phyloP scores from a whole-genome alignment of 2,329 filamentous ascomycete genomes.

The Diaporthe destruens region DNA sequence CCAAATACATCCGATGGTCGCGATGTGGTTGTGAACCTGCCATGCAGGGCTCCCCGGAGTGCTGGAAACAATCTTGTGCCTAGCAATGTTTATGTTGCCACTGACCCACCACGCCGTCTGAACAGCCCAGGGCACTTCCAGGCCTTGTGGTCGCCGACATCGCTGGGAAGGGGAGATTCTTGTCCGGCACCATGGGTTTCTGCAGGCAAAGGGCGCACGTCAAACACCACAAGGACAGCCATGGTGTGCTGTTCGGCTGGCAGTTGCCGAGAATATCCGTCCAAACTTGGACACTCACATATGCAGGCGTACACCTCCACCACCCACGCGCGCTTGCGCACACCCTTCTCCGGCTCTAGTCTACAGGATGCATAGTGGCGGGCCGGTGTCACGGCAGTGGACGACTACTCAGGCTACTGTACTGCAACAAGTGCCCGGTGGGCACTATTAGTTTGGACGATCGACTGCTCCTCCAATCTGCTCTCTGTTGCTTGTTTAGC shows the following conservation, averaged over 20 bases:
- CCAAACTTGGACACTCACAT: background rate
- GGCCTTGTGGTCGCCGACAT: constrained; percentile 13
- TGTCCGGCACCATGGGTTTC: background rate
- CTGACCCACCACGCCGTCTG: background rate
- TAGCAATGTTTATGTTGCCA: background rate
- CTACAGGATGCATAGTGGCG: constrained; percentile 19
- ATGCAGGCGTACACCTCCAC: constrained; percentile 1
- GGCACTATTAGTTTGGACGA: constrained; percentile 25
- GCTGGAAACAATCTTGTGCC: background rate
- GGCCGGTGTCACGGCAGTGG: constrained; percentile 13
- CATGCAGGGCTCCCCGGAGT: background rate
- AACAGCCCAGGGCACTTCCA: background rate
- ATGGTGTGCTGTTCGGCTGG: background rate
- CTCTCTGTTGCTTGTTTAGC: constrained; percentile 17
- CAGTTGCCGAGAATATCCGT: background rate
- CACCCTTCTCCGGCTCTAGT: constrained; percentile 3
- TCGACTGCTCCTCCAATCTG: constrained; percentile 25
- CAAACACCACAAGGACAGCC: background rate
- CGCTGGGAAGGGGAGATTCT: background rate
- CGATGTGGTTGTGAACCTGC: background rate
- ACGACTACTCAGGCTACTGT: constrained; percentile 13
- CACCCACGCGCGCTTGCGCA: no score
- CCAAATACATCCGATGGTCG: background rate
- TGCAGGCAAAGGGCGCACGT: constrained; percentile 1
- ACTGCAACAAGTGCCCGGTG: constrained; percentile 17